Base-by-base conservation (phyloP, 2,329 filamentous ascomycete genomes). In the Paecilomyces variotii region DNA sequence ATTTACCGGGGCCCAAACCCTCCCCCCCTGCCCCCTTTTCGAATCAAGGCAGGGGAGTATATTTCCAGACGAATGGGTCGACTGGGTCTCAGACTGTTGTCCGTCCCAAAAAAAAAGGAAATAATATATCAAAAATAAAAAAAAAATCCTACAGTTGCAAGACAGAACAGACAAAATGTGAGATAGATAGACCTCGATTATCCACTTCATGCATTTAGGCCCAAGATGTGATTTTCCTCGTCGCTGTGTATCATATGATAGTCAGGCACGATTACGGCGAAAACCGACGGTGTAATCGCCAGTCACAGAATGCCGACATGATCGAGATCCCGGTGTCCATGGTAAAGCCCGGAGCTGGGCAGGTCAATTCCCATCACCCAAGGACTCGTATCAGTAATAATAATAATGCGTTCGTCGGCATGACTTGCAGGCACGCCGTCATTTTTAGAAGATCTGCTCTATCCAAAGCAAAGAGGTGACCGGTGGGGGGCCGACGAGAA, bases 341-440 rank as follows among this genome's bases (percentile, higher is more conserved):
- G 39, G 39, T 45, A 45, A 45, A 45, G 39, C 39, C 39, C 39
- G 39, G n/a, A 32, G 39, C 39, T 45, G 39, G 32, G 12, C n/a
- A 66, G 62, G 58, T 65, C 61, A 65, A 19, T 19, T 19, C 63
- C 59, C 58, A 58, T 57, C 55, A 60, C 56, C 57, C 39, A 35
- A 7, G 7, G n/a, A 19, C 39, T 45, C 39, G 39, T 45, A 45
- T 24, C 39, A 45, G 39, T 24, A 19, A 19, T 19, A 19, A 19
- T 19, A 19, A 19, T 19, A 19, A 19, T 45, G n/a, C 39, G 39
- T 45, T 24, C 7, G 39, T 45, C 39, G 39, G 50, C 9, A 52
- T 52, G 50, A 28, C 50, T 26, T 52, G 50, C 50, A 52, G 50
- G 24, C 27, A 45, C 39, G 39, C 39, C 39, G 39, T 45, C 39